Evolutionary conservation across 192 early-diverging fungal genomes (phyloP).

Genomic region (Kickxella alabastrina): DNA sequence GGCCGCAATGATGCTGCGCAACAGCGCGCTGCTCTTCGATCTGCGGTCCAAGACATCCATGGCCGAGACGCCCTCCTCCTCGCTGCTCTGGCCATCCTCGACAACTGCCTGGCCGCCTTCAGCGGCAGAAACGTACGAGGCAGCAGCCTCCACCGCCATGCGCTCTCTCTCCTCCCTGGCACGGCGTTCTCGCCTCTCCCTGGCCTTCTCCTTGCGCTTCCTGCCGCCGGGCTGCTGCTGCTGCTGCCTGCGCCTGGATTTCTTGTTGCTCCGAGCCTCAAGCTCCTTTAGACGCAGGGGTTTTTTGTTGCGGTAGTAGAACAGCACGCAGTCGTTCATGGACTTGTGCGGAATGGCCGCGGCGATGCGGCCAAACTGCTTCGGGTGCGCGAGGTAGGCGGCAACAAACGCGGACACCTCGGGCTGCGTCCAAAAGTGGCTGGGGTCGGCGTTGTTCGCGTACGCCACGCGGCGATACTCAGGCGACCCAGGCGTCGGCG

Average conservation of each 20-base stretch:
- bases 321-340: constrained; percentile 66
- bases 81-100: not conserved
- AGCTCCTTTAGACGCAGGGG: constrained; percentile 66
- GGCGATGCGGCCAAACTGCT: constrained; percentile 74
- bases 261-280: constrained; percentile 38
- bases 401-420: constrained; percentile 65
- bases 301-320: constrained; percentile 79
- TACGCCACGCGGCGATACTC: constrained; percentile 24
- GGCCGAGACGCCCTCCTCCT: not conserved
- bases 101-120: not conserved
- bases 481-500: constrained; percentile 15
- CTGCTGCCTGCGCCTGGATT: constrained; percentile 47
- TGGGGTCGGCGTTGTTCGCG: constrained; percentile 52
- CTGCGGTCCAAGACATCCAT: constrained; percentile 17
- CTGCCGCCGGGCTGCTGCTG: constrained; percentile 23
- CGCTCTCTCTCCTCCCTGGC: constrained; percentile 33
- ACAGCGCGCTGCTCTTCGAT: constrained; percentile 31
- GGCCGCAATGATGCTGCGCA: constrained; percentile 46
- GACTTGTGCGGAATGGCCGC: constrained; percentile 60
- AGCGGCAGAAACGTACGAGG: constrained; percentile 11
- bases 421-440: constrained; percentile 60
- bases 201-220: constrained; percentile 48
- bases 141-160: constrained; percentile 32
- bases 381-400: constrained; percentile 63
- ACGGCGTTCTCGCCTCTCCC: constrained; percentile 29